Evolutionary conservation across 2,329 filamentous ascomycete species (phyloP).

Genomic region (Esteya vermicola): DNA sequence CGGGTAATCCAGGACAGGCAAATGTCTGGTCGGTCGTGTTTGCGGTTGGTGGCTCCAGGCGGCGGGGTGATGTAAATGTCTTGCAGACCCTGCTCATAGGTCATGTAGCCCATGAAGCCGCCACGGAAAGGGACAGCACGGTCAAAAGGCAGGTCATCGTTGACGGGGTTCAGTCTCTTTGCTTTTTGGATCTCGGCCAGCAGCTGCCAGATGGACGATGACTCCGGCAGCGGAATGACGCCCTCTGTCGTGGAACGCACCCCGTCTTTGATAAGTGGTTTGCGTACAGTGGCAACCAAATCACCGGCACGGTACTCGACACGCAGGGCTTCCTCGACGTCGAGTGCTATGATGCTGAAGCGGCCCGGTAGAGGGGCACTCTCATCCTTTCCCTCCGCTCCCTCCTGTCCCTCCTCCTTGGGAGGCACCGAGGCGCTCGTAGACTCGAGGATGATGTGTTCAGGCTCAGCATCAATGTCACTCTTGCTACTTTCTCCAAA

Average conservation of each 20-base stretch:
- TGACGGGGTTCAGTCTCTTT: neutral
- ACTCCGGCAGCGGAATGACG: no score
- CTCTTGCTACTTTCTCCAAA: no score
- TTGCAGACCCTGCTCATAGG: slow-evolving; percentile 67
- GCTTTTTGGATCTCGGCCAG: slow-evolving; percentile 29
- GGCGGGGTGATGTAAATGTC: slow-evolving; percentile 34
- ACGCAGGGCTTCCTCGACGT: slow-evolving; percentile 39
- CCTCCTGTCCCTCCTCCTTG: no score
- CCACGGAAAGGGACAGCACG: slow-evolving; percentile 54
- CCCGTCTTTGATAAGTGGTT: slow-evolving; percentile 3
- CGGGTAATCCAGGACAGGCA: slow-evolving; percentile 64
- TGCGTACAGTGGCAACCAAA: slow-evolving; percentile 19
- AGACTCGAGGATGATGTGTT: slow-evolving; percentile 45
- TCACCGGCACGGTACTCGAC: slow-evolving; percentile 43
- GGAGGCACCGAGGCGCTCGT: slow-evolving; percentile 25
- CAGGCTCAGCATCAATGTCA: no score
- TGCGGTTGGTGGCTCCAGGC: slow-evolving; percentile 11
- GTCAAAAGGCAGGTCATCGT: no score
- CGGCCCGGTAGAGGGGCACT: slow-evolving; percentile 26
- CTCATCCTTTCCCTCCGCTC: neutral
- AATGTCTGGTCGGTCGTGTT: slow-evolving; percentile 47
- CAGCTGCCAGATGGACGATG: slow-evolving; percentile 35
- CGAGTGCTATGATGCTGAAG: slow-evolving; percentile 61
- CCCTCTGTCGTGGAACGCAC: slow-evolving; percentile 9
- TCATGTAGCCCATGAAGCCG: slow-evolving; percentile 72